These are phyloP conservation scores for Quercus tomentella DNA, from an alignment of 331 rosid genomes.

Conservation along the genomic window DNA sequence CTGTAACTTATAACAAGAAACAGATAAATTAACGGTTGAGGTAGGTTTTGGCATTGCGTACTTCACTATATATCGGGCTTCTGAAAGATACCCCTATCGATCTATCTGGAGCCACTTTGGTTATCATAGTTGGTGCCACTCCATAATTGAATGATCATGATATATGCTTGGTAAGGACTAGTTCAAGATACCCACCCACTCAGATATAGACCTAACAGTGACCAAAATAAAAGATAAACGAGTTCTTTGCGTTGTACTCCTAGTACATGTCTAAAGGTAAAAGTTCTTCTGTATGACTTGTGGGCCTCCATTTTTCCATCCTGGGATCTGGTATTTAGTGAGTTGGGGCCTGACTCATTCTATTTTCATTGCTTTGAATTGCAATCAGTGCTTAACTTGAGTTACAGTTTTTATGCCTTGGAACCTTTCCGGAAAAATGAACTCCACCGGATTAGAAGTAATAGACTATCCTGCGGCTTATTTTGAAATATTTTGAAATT, in stretches of 20 bases:
- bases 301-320: background rate
- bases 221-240: background rate
- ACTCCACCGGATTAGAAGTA: background rate
- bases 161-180: too few species aligned
- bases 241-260: background rate
- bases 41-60: too few species aligned
- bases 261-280: background rate
- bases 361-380: background rate
- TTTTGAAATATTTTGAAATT: too few species aligned
- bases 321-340: background rate
- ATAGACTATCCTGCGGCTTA: background rate
- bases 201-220: background rate
- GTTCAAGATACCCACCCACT: background rate
- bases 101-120: background rate
- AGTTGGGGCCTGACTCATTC: too few species aligned
- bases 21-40: background rate
- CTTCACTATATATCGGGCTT: too few species aligned
- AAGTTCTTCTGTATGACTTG: background rate
- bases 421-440: background rate
- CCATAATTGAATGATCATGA: too few species aligned
- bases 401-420: background rate
- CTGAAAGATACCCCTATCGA: too few species aligned
- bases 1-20: background rate
- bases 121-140: too few species aligned
- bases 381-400: background rate